Evolutionary conservation across 306 rosid species (phyloP).

Genomic region (Acacia crassicarpa): DNA sequence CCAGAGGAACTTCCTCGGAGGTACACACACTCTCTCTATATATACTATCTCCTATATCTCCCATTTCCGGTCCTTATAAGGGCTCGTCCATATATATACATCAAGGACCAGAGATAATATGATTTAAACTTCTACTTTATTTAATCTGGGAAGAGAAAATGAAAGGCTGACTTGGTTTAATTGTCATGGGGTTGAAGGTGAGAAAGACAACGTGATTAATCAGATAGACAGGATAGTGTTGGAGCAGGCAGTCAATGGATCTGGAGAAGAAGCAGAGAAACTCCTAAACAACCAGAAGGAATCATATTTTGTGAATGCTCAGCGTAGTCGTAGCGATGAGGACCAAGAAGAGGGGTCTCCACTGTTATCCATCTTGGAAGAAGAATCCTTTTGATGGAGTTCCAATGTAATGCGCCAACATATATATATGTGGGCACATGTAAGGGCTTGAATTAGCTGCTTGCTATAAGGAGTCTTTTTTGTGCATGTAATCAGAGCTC

Average conservation of each 20-base stretch:
- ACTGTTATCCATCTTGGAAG: slow-evolving; percentile 28
- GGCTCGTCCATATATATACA: too few relatives aligned
- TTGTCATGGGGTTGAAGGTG: slow-evolving; percentile 25
- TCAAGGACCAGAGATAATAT: too few relatives aligned
- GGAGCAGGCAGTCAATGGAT: slow-evolving; percentile 31
- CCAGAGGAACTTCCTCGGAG: slow-evolving; percentile 50
- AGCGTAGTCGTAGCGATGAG: background rate
- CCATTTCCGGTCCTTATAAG: too few relatives aligned
- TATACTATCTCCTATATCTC: too few relatives aligned
- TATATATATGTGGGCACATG: background rate
- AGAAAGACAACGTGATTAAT: slow-evolving; percentile 41
- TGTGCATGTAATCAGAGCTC: background rate
- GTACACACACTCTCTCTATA: background rate
- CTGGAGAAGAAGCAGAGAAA: slow-evolving; percentile 31
- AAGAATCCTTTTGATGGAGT: background rate
- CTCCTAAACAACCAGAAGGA: slow-evolving; percentile 30
- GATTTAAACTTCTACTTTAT: too few relatives aligned
- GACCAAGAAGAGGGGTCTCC: background rate
- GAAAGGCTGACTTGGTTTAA: background rate
- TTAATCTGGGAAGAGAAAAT: too few relatives aligned
- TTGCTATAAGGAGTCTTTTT: background rate
- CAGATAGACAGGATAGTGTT: slow-evolving; percentile 29
- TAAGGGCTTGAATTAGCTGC: background rate
- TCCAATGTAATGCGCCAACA: background rate
- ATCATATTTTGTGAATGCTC: slow-evolving; percentile 39